phyloP scores from a whole-genome alignment of 2,329 filamentous ascomycete species.

The Sordariomycetes sp. region DNA sequence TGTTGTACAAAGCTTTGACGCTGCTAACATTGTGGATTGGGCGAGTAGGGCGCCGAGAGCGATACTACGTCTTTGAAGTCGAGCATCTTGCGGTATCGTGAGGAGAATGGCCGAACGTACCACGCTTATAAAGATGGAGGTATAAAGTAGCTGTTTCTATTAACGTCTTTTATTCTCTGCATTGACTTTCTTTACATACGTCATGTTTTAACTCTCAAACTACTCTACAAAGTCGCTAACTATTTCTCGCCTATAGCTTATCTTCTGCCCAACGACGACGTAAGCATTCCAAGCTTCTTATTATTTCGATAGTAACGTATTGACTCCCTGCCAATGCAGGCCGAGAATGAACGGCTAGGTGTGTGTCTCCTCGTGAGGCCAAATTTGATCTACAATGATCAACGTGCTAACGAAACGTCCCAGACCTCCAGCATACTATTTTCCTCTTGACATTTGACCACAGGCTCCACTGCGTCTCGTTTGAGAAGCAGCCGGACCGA shows the following conservation, averaged over 20 bases:
- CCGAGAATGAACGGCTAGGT: constrained; percentile 12
- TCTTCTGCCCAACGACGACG: constrained; percentile 3
- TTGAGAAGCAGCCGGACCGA: constrained; percentile 7
- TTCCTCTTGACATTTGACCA: constrained; percentile 13
- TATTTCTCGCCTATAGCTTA: not conserved
- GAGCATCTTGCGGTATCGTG: constrained; percentile 11
- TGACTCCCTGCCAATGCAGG: not conserved
- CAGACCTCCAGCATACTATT: constrained; percentile 15
- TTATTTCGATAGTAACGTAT: no score
- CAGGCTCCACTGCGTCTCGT: constrained; percentile 10
- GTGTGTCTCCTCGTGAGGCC: not conserved
- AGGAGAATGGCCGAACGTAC: constrained; percentile 15
- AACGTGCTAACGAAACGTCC: no score
- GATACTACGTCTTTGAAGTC: constrained; percentile 8
- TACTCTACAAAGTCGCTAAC: not conserved
- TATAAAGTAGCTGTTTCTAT: no score
- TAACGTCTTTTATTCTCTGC: no score
- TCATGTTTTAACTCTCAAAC: no score
- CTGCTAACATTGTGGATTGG: not conserved
- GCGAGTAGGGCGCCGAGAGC: not conserved
- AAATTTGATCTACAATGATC: no score
- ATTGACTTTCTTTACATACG: no score
- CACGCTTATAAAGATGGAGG: constrained; percentile 15
- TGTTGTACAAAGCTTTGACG: no score
- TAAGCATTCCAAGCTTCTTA: no score